A percentile compares a stretch with the other conserved stretches of the same genome.
These are phyloP conservation scores for Pythium biforme DNA, from an alignment of 352 stramenopile species.

Conservation along the genomic window DNA sequence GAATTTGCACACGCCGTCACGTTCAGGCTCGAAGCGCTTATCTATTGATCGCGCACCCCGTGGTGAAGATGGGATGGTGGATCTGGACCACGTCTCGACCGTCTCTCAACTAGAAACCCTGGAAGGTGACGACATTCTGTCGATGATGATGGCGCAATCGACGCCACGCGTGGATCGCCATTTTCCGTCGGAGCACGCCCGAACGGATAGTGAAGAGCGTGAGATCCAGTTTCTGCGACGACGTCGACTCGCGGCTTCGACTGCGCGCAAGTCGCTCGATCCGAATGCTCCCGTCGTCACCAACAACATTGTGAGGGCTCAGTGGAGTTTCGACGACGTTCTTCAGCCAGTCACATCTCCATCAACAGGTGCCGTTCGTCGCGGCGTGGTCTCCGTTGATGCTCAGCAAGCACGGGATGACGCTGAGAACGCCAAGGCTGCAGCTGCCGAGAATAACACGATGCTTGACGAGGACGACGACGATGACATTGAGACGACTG, in stretches of 20 bases:
- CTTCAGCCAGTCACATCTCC: slow-evolving; percentile 12
- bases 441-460: slow-evolving; percentile 22
- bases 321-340: slow-evolving; percentile 31
- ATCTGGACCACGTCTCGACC: slow-evolving; percentile 38
- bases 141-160: slow-evolving; percentile 39
- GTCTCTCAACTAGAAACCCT: slow-evolving; percentile 52
- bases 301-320: slow-evolving; percentile 19
- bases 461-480: slow-evolving; percentile 43
- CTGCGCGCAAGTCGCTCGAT: slow-evolving; percentile 22
- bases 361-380: slow-evolving; percentile 11
- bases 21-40: neutral
- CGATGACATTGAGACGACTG: slow-evolving; percentile 51
- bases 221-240: slow-evolving; percentile 47
- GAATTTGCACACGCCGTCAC: slow-evolving; percentile 2
- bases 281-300: slow-evolving; percentile 34
- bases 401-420: slow-evolving; percentile 26
- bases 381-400: slow-evolving; percentile 14
- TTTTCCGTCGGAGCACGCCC: slow-evolving; percentile 50
- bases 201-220: slow-evolving; percentile 46
- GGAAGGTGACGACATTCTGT: slow-evolving; percentile 62
- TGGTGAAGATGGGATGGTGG: slow-evolving; percentile 38
- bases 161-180: slow-evolving; percentile 43
- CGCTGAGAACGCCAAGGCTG: slow-evolving; percentile 20
- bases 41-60: slow-evolving; percentile 12
- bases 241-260: slow-evolving; percentile 35